Evolutionary conservation across 2,329 filamentous ascomycete genomes (phyloP), one percentile per base, ranked within the genome.

Genomic region (Colletotrichum chrysophilum): DNA sequence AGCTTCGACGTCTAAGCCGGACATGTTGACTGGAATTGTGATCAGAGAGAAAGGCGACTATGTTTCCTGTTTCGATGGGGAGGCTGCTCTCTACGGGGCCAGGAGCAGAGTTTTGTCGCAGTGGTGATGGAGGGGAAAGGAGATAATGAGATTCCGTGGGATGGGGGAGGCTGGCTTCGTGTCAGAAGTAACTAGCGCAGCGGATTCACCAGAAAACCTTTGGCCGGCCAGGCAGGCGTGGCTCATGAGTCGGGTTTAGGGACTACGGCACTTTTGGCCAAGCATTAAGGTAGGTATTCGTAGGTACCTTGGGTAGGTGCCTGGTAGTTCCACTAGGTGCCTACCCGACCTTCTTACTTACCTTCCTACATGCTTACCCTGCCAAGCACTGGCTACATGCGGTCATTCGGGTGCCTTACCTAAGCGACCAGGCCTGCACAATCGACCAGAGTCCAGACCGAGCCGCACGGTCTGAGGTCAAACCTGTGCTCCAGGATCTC

Each of bases 1-100:
- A 79, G 95, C 95, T 89, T 98, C 96, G 80, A 98, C 95, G 83
- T 98, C 95, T 80, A 90, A 83, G 73, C 85, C 87, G 68, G 87
- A 85, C 88, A 90, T 90, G 77, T 78, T 85, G 79, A 75, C 24
- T 52, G 30, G 26, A n/a, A 4, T 4, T 36, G 55, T 32, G 32
- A 38, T 52, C 34, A 38, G 26, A 32, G 24, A 26, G 21, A 36
- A 48, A 28, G n/a, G 58, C 6, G 26, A 30, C 28, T 34, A 16
- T 61, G 9, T n/a, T 43, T 43, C 18, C 38, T 43, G 38, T 43
- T 43, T 43, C 38, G 18, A 43, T 43, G 43, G 36, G 24, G 24
- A 28, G 21, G 21, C 16, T 21, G 58, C 16, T 52, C 18, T 71
- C 43, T 60, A 58, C 32, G 14, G 28, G 8, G 12, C 26, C 8